phyloP scores from a whole-genome alignment of 1,139 yeast genomes.

The Debaryomyces fabryi region DNA sequence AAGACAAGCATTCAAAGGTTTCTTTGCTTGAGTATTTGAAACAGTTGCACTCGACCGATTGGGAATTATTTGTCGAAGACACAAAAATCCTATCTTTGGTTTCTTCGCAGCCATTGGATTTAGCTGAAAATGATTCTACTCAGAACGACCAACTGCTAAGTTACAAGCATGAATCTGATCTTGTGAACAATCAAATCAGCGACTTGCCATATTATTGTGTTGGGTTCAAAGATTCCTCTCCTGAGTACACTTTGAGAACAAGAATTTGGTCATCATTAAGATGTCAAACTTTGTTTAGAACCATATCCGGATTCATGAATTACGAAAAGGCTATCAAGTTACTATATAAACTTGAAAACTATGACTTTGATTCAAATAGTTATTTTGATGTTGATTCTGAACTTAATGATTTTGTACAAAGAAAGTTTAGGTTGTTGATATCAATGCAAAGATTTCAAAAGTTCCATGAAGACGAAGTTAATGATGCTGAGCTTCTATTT shows the following conservation, averaged over 20 bases:
- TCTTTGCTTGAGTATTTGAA: slow-evolving; percentile 56
- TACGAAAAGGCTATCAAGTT: slow-evolving; percentile 55
- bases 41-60: slow-evolving; percentile 52
- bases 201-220: slow-evolving; percentile 51
- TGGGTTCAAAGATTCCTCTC: slow-evolving; percentile 57
- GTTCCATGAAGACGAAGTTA: slow-evolving; percentile 39
- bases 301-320: slow-evolving; percentile 61
- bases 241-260: slow-evolving; percentile 54
- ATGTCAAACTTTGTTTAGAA: slow-evolving; percentile 56
- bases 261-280: slow-evolving; percentile 62
- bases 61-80: slow-evolving; percentile 55
- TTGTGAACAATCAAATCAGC: slow-evolving; percentile 19
- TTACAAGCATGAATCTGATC: slow-evolving; percentile 9
- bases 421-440: slow-evolving; percentile 50
- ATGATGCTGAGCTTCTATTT: slow-evolving; percentile 39
- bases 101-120: slow-evolving; percentile 20
- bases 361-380: slow-evolving; percentile 15
- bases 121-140: slow-evolving; percentile 16
- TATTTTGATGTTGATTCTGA: slow-evolving; percentile 20
- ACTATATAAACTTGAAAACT: slow-evolving; percentile 47
- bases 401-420: slow-evolving; percentile 28
- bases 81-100: slow-evolving; percentile 43
- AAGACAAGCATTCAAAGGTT: slow-evolving; percentile 50
- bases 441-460: slow-evolving; percentile 46
- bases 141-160: slow-evolving; percentile 18